Base-by-base conservation (phyloP, 805 yeast species). In the Starmera pachycereana region DNA sequence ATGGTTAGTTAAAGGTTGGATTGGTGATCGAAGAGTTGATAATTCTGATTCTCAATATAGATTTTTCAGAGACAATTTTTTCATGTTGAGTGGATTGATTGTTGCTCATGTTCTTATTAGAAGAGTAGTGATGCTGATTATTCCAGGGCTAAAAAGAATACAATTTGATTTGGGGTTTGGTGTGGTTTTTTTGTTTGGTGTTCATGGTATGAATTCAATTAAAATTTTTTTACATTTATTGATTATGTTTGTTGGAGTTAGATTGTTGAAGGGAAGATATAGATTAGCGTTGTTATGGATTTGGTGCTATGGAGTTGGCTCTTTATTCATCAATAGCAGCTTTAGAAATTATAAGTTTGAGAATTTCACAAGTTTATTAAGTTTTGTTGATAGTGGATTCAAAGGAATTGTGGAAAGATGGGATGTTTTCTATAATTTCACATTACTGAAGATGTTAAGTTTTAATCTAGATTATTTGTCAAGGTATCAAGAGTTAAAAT, bases 361-460 rank as follows among this genome's bases (percentile, higher is more conserved):
- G 0, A 50, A 54, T 9, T 35, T 77, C 7, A 52, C 55, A 39
- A 53, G 68, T 0, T 44, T 50, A 2, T 57, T 84, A n/a, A 56
- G 66, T 0, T 61, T 72, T 31, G 58, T 84, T 49, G 95, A 87
- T 52, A 50, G 62, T 25, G 71, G 72, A 1, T 81, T 73, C 49
- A 71, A 72, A 37, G 97, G 97, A 1, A 71, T 89, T 12, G 79
- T 92, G 44, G 69, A 77, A 13, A 71, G 97, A 51, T 92, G 99
- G 99, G 97, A 92, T 56, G 97, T 92, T 4, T 86, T 84, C 51
- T 92, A 78, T 69, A 92, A 92, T 61, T 88, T 94, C 61, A 81
- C 95, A 1, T 63, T 90, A 44, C 68, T 92, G 40, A 72, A 97
- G 52, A 76, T 88, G 71, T 62, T 92, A 36, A 85, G 96, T 43